Evolutionary conservation across 1,284 basidiomycete genomes (phyloP).

Genomic region (Baeospora myosura): DNA sequence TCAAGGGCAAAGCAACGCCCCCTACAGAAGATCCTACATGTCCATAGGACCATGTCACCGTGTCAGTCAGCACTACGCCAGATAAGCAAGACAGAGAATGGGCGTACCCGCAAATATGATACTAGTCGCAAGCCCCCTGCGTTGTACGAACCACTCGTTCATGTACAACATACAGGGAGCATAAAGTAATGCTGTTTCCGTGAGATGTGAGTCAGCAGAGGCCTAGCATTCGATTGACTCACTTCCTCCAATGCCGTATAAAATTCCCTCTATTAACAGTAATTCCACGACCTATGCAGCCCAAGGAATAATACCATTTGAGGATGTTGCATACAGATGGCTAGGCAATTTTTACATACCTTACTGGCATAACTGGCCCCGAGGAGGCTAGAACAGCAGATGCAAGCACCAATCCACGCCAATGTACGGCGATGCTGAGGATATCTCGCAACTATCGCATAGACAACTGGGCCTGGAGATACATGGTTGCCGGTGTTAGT

Average conservation of each 20-base stretch:
- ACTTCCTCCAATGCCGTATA: conserved; percentile 33
- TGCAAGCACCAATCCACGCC: conserved; percentile 24
- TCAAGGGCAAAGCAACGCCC: conserved; percentile 30
- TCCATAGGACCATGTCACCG: background rate
- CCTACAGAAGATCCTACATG: conserved; percentile 25
- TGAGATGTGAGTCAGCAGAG: background rate
- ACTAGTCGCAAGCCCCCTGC: conserved; percentile 34
- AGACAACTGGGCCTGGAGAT: conserved; percentile 19
- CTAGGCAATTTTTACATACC: too few species aligned
- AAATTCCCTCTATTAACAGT: conserved; percentile 29
- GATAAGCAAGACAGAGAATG: background rate
- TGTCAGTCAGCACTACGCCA: background rate
- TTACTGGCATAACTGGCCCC: conserved; percentile 27
- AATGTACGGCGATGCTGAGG: conserved; percentile 21
- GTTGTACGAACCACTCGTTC: conserved; percentile 36
- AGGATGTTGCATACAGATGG: background rate
- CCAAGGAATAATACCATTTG: conserved; percentile 5
- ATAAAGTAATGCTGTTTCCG: conserved; percentile 26
- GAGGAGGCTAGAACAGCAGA: conserved; percentile 25
- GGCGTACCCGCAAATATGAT: conserved; percentile 31
- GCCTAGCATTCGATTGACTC: conserved; percentile 9
- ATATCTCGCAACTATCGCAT: conserved; percentile 23
- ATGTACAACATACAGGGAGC: conserved; percentile 29
- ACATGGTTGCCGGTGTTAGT: background rate
- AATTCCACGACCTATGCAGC: conserved; percentile 23